Base-by-base conservation (phyloP, 345 rosid genomes). In the Citrus medica region DNA sequence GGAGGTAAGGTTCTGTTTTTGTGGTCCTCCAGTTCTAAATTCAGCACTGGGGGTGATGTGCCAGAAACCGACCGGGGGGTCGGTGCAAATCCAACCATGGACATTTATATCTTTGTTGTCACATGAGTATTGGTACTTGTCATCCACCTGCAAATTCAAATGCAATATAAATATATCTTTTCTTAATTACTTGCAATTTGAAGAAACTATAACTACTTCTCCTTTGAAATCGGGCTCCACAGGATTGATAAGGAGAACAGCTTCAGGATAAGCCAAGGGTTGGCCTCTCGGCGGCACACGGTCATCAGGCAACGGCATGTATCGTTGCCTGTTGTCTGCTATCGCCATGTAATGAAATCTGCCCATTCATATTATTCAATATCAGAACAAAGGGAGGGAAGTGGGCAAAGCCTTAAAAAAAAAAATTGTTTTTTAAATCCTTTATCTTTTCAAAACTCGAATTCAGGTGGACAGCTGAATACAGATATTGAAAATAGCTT, bases 31-130 rank as follows among this genome's bases (percentile, higher is more conserved):
- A 0, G 98, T 83, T 40, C 90, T 88, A 80, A 90, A 95, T 90
- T 93, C 99, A 63, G 86, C 76, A 83, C 93, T 92, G 53, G 99
- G 99, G 25, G 95, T 95, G 75, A 95, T 91, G 84, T 88, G 90
- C 99, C 98, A 95, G 84, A 93, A 93, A 24, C 99, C 99, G 4
- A 90, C 90, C 0, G 89, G 79, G 8, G 95, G 90, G 35, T 89
- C 86, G 3, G 83, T 84, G 82, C 87, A 88, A 62, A 95, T 87
- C 98, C 99, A 95, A 9, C 99, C 99, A 69, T 95, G 99, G 37
- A 93, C 93, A 51, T 67, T 69, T 33, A 85, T 88, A 74, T 93
- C 92, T 83, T 87, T 88, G 85, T 91, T 90, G 32, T 93, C 92
- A 22, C 93, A 85, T 0, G 97, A 93, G 69, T 95, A 93, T 78